A percentile compares a stretch with the other conserved stretches of the same genome.
These are phyloP conservation scores for Pseudocercospora musae DNA, from an alignment of 2,329 filamentous ascomycete species.

Conservation along the genomic window DNA sequence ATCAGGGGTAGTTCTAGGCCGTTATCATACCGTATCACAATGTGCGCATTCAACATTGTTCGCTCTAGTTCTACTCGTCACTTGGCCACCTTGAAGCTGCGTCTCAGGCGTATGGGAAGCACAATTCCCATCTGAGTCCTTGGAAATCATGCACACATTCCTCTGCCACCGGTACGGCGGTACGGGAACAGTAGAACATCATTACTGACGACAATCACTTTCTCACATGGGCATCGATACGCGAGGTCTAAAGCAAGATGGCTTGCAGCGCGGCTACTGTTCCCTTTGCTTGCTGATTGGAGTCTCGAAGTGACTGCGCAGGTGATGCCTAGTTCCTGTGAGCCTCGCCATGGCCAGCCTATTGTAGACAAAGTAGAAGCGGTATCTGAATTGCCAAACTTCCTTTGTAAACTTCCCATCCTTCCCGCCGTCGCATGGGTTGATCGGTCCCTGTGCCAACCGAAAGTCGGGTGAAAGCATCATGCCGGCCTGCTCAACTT, in stretches of 20 bases:
- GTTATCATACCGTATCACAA: too few relatives aligned
- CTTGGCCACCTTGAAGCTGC: neutral
- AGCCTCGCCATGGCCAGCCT: neutral
- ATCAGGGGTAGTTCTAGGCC: neutral
- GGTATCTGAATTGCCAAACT: neutral
- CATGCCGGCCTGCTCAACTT: neutral
- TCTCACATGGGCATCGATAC: neutral
- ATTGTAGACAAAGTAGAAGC: neutral
- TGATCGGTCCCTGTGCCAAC: neutral
- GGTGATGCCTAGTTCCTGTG: neutral
- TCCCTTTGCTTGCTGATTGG: neutral
- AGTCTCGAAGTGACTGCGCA: neutral
- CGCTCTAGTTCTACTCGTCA: too few relatives aligned
- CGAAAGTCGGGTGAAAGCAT: neutral
- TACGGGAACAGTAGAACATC: too few relatives aligned
- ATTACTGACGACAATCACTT: neutral
- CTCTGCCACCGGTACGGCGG: neutral
- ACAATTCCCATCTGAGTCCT: neutral
- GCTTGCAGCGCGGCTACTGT: neutral
- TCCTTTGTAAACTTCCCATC: too few relatives aligned
- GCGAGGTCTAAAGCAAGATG: neutral
- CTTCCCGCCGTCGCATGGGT: slow-evolving; percentile 1
- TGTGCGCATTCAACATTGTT: too few relatives aligned
- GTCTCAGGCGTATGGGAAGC: neutral
- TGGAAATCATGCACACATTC: neutral